These are phyloP conservation scores for Aphanomyces cochlioides DNA, from an alignment of 352 stramenopile species.

Conservation along the genomic window DNA sequence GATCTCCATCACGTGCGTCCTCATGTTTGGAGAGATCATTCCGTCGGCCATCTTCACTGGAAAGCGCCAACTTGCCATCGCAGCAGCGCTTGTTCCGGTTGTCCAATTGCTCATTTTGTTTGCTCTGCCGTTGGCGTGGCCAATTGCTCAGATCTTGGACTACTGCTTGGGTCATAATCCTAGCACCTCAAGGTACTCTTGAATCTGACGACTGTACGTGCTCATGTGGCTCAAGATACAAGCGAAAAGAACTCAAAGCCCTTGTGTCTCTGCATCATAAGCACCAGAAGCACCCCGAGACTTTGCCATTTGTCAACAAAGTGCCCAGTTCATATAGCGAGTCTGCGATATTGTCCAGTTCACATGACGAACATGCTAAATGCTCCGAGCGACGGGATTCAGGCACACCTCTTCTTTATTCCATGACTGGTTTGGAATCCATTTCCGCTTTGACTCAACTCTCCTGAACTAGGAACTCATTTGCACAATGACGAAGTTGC, in stretches of 20 bases:
- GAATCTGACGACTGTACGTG: neutral
- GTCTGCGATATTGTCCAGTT: neutral
- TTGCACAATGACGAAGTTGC: slow-evolving; percentile 45
- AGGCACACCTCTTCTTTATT: neutral
- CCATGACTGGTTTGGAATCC: neutral
- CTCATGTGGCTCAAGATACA: slow-evolving; percentile 49
- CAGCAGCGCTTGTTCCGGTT: slow-evolving; percentile 67
- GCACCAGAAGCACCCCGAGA: slow-evolving; percentile 1
- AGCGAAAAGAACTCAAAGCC: slow-evolving; percentile 86
- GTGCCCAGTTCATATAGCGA: neutral
- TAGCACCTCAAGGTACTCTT: slow-evolving; percentile 39
- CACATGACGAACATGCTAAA: neutral
- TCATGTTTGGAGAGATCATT: slow-evolving; percentile 97
- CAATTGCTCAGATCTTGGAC: slow-evolving; percentile 89
- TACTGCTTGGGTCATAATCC: slow-evolving; percentile 74
- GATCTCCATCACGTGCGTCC: slow-evolving; percentile 91
- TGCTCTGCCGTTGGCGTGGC: slow-evolving; percentile 84
- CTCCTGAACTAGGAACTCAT: neutral
- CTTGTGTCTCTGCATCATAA: slow-evolving; percentile 75
- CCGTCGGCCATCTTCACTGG: slow-evolving; percentile 94
- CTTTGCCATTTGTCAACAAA: neutral
- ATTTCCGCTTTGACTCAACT: neutral
- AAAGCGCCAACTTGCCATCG: slow-evolving; percentile 89
- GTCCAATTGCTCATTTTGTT: slow-evolving; percentile 86
- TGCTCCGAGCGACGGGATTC: neutral